Evolutionary conservation across 2,329 filamentous ascomycete genomes (phyloP), one percentile per base, ranked within the genome.

Genomic region (Sclerotinia subarctica): DNA sequence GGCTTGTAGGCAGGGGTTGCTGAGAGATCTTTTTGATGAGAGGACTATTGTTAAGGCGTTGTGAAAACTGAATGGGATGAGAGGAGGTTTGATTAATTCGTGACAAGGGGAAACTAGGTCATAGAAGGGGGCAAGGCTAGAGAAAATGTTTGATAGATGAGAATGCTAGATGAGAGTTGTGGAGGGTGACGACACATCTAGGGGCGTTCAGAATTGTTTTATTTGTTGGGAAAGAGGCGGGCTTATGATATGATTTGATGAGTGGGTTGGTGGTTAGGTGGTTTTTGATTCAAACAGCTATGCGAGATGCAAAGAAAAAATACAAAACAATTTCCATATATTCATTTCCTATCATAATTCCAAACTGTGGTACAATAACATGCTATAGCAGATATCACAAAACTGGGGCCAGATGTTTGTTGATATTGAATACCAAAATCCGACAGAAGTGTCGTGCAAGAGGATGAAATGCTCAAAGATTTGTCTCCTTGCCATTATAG

Each of bases 21-120:
- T 96, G 76, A 86, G 80, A 76, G 92, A 96, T 80, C 75, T 96
- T 69, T 95, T 94, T 82, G 90, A 93, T 75, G 91, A 95, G 81
- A 85, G 83, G 75, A 93, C 80, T 68, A 85, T 90, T 75, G 85
- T 88, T 21, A 88, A 82, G 79, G 84, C 85, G 56, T 72, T 77
- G 56, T 78, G 62, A 64, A 21, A 56, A 17, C 24, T 26, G 46
- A 26, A 51, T 15, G 32, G 46, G 29, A 21, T 62, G 21, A 62
- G n/a, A 26, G 35, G 56, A 59, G 15, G 46, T 51, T 6, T 62
- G 8, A n/a, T 62, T 15, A 2, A 26, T 51, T 38, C 32, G 10
- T n/a, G 32, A n/a, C 6, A 32, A 17, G 2, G 5, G 15, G 24
- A 26, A 5, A 51, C 2, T 8, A 5, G 29, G 32, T 1, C 5